Conservation (phyloP, 116 monocot species). For the Papilionanthe hybrid region DNA sequence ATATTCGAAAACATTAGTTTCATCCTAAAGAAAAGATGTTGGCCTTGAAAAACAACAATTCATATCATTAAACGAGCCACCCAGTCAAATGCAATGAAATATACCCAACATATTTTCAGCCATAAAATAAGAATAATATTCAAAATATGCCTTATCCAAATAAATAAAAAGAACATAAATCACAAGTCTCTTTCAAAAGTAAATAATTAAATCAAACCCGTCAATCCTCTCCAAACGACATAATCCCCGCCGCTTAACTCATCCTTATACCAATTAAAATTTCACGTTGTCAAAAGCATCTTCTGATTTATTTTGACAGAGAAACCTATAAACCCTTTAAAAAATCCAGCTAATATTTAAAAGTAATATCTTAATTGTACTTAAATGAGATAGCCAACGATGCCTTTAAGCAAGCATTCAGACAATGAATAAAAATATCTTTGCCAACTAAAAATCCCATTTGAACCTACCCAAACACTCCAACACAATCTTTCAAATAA, state of each 20-base stretch:
- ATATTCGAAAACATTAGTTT: not conserved
- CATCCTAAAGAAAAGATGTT: not conserved
- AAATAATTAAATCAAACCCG: not conserved
- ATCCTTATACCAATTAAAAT: not conserved
- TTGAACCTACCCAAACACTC: not conserved
- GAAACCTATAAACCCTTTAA: constrained; percentile 25
- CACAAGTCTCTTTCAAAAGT: not conserved
- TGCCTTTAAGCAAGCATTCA: not conserved
- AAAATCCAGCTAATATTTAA: constrained; percentile 27
- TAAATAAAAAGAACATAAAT: not conserved
- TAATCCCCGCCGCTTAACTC: not conserved
- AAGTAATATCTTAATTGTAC: not conserved
- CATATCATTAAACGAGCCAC: not conserved
- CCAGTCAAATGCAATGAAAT: not conserved
- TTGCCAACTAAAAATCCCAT: not conserved
- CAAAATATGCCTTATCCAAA: not conserved
- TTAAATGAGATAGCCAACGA: not conserved
- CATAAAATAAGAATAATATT: not conserved
- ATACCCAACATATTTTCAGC: not conserved
- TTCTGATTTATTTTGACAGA: not conserved
- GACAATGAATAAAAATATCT: not conserved
- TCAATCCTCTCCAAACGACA: not conserved
- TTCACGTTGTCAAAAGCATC: not conserved
- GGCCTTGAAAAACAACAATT: not conserved
- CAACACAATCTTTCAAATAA: not conserved